phyloP scores from a whole-genome alignment of 371 early-diverging fungal species.

The Rhizopus delemar region DNA sequence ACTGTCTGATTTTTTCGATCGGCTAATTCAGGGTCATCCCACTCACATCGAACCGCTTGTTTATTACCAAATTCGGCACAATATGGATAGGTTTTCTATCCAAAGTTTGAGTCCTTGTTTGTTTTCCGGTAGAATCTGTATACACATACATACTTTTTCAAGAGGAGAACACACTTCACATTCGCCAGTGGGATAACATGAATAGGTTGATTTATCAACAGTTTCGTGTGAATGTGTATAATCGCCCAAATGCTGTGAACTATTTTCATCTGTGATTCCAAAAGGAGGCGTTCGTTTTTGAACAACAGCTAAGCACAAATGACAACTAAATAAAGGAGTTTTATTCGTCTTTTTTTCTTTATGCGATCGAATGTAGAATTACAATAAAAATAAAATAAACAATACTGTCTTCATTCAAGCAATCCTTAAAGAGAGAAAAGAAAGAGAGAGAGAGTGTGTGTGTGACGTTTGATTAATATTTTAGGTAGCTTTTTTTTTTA shows the following conservation, averaged over 20 bases:
- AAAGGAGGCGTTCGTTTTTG: conserved; percentile 29
- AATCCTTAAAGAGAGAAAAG: no score
- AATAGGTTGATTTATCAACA: conserved; percentile 38
- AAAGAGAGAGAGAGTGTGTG: no score
- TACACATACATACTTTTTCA: conserved; percentile 34
- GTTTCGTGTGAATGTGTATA: conserved; percentile 52
- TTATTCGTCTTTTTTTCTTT: no score
- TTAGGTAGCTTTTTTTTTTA: no score
- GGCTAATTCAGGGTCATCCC: conserved; percentile 44
- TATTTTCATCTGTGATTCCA: conserved; percentile 8
- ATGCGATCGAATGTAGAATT: no score
- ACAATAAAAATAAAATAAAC: no score
- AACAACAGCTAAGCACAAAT: background rate
- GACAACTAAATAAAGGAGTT: background rate
- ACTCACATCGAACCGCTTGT: conserved; percentile 46
- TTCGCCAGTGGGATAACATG: conserved; percentile 44
- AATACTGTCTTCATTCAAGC: no score
- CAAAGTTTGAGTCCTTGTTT: no score
- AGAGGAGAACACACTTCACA: conserved; percentile 47
- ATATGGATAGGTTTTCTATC: conserved; percentile 47
- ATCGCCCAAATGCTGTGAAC: conserved; percentile 30
- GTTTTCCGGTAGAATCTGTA: no score
- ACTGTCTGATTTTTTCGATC: conserved; percentile 35
- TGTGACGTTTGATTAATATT: no score
- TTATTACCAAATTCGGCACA: conserved; percentile 51